A percentile compares a stretch with the other conserved stretches of the same genome.
Evolutionary conservation across 495 filamentous ascomycete genomes (phyloP).

Genomic region (Neurospora tetraspora): DNA sequence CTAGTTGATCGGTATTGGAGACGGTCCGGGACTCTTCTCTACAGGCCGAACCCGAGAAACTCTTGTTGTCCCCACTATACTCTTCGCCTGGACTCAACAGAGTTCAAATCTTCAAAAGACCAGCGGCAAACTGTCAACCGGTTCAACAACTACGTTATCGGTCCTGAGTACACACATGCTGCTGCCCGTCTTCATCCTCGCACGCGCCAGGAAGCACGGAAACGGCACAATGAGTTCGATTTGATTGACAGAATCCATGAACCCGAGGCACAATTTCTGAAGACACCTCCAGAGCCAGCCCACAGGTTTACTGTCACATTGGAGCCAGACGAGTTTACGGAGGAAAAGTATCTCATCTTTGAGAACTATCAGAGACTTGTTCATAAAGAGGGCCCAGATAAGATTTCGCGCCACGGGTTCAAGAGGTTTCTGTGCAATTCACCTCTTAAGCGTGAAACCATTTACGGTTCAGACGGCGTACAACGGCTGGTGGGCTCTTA

Average conservation of each 20-base stretch:
- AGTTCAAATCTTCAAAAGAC: conserved; percentile 63
- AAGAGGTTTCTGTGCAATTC: conserved; percentile 75
- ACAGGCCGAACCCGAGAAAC: conserved; percentile 73
- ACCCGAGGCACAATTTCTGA: conserved; percentile 40
- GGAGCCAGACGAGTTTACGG: conserved; percentile 68
- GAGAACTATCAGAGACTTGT: conserved; percentile 76
- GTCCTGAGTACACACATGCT: conserved; percentile 65
- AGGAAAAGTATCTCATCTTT: conserved; percentile 80
- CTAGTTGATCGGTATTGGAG: conserved; percentile 87
- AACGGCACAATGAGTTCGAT: conserved; percentile 65
- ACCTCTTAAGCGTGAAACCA: conserved; percentile 49
- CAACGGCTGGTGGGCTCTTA: conserved; percentile 70
- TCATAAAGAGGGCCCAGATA: conserved; percentile 60
- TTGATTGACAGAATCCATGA: conserved; percentile 65
- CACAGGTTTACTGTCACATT: conserved; percentile 72
- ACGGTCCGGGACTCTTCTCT: conserved; percentile 72
- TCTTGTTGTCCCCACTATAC: conserved; percentile 97
- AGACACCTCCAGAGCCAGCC: conserved; percentile 54
- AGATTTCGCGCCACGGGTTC: conserved; percentile 63
- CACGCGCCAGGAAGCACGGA: conserved; percentile 69
- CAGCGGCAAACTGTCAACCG: conserved; percentile 82
- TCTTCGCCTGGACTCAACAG: conserved; percentile 65
- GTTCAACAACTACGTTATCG: conserved; percentile 80
- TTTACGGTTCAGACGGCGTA: conserved; percentile 31
- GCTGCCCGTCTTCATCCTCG: conserved; percentile 64